Evolutionary conservation across 2,329 filamentous ascomycete species (phyloP).

Genomic region (Cordyceps javanica): DNA sequence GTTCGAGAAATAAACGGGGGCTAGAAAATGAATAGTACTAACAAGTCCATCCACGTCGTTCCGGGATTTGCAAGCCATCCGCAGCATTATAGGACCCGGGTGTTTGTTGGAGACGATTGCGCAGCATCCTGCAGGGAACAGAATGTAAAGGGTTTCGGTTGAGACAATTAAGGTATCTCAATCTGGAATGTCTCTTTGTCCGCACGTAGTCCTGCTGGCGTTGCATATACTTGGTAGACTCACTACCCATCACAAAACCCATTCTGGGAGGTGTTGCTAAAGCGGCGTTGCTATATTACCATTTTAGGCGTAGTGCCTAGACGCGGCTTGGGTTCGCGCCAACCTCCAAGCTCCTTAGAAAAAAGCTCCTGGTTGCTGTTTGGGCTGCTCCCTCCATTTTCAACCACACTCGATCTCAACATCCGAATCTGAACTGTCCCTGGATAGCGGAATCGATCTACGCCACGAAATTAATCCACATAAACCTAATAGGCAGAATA

Average conservation of each 20-base stretch:
- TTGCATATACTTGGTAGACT: no score
- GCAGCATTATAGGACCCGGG: no score
- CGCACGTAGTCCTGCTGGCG: not conserved
- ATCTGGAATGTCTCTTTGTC: not conserved
- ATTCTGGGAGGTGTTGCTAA: not conserved
- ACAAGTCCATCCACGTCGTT: no score
- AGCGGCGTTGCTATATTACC: not conserved
- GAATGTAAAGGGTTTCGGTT: no score
- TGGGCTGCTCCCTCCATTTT: not conserved
- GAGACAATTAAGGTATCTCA: no score
- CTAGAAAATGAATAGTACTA: no score
- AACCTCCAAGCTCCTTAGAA: constrained; percentile 11
- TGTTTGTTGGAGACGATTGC: no score
- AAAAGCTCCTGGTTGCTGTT: constrained; percentile 12
- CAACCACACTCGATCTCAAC: constrained; percentile 4
- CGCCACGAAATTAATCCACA: not conserved
- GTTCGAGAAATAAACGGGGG: no score
- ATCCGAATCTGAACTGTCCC: not conserved
- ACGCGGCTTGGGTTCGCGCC: constrained; percentile 1
- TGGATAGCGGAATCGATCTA: not conserved
- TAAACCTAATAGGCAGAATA: not conserved
- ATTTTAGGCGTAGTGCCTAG: not conserved
- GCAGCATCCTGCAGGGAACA: no score
- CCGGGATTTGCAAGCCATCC: no score
- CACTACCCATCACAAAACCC: not conserved